Evolutionary conservation across 2,329 filamentous ascomycete species (phyloP).

Genomic region (Ophiostoma himal-ulmi): DNA sequence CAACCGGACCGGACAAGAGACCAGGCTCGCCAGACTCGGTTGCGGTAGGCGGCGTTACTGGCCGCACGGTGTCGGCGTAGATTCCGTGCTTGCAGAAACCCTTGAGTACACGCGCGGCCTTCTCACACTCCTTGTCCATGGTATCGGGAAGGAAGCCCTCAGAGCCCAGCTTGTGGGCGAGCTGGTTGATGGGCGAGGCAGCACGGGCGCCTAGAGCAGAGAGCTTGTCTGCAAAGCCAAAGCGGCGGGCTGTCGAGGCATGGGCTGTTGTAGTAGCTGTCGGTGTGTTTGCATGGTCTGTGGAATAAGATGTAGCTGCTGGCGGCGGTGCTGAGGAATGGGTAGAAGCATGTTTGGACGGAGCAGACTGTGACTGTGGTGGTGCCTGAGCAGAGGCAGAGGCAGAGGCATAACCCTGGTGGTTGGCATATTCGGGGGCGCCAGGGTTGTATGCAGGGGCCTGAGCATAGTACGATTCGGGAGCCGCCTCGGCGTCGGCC

Average conservation of each 20-base stretch:
- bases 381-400: slow-evolving; percentile 14
- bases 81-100: slow-evolving; percentile 72
- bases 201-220: slow-evolving; percentile 40
- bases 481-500: slow-evolving; percentile 5
- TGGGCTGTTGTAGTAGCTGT: neutral
- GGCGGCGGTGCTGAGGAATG: neutral
- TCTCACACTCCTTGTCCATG: slow-evolving; percentile 84
- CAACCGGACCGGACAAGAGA: neutral
- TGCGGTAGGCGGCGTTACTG: neutral
- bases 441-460: slow-evolving; percentile 27
- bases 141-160: slow-evolving; percentile 84
- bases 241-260: neutral
- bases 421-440: slow-evolving; percentile 26
- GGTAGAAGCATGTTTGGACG: neutral
- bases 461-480: slow-evolving; percentile 18
- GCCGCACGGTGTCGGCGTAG: slow-evolving; percentile 37
- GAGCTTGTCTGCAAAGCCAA: slow-evolving; percentile 30
- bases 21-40: neutral
- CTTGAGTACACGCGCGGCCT: slow-evolving; percentile 75
- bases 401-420: slow-evolving; percentile 16
- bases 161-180: slow-evolving; percentile 74
- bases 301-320: neutral
- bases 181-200: slow-evolving; percentile 69
- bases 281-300: neutral
- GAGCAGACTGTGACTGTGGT: slow-evolving; percentile 9